Evolutionary conservation across 2,329 filamentous ascomycete genomes (phyloP), one percentile per base, ranked within the genome.

Genomic region (Teratosphaeria epicoccoides): DNA sequence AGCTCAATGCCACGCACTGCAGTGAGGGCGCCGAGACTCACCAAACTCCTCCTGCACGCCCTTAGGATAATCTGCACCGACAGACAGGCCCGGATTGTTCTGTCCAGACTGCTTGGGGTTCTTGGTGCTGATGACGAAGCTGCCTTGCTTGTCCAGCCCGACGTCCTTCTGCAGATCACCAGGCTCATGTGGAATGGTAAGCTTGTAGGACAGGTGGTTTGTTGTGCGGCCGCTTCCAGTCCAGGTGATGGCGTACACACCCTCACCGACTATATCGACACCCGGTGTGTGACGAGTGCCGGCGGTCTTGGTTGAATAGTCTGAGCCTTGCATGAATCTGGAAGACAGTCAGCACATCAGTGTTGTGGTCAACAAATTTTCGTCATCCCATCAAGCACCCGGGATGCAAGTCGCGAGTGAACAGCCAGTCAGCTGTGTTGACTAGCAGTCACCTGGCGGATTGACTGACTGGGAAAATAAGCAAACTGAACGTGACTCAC

Each of bases 161-260:
- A 95, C 75, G 52, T 88, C 82, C 37, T 79, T 74, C 68, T 95
- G 88, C 0, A 93, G 76, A 47, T 88, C 44, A 28, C 44, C 25
- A 6, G 20, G 14, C 20, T 28, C 44, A 24, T 46, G 44, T 11
- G 23, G 44, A 22, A 46, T 46, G 22, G 23, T 46, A 22, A 46
- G 44, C 44, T 24, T 46, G 44, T 28, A 46, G 11, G 25, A 46
- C n/a, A 28, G 23, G 22, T 28, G 44, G 44, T 46, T 46, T 11
- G 44, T 65, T 11, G 63, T 58, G 28, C 61, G 60, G 46, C 85
- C 80, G 0, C 83, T 74, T 1, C 81, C 82, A 0, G 84, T 87
- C 2, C 78, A 81, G 0, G 84, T 88, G 49, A 95, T 82, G 0
- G 84, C 85, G 61, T 95, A 95, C 0, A 95, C 81, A 0, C 89